Base-by-base conservation (phyloP, 208 protist genomes). In the Acanthamoeba castellanii region DNA sequence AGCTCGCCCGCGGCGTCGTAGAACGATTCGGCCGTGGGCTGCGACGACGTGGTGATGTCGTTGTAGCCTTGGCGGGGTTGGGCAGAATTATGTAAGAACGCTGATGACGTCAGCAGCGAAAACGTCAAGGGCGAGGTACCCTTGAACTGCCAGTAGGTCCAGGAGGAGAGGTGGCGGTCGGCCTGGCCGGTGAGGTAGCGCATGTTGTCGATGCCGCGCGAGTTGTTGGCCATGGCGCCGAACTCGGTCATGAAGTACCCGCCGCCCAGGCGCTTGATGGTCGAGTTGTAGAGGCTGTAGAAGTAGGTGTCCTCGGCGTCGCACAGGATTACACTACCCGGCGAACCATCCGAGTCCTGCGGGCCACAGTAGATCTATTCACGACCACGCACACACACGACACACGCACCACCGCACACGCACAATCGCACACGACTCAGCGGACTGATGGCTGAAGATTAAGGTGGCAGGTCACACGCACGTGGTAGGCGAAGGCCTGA, bases 131-230 rank as follows among this genome's bases (percentile, higher is more conserved):
- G 37, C 50, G 50, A 16, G 34, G 22, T 32, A 14, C 52, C 66
- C 72, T 97, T 97, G 55, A 96, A 96, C 90, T 96, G 95, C 96
- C 96, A 97, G 66, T 97, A 97, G 18, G 72, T 68, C 94, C 94
- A 97, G 25, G 59, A 93, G 57, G 96, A 81, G 7, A 97, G 57
- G 42, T 97, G 52, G 32, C 30, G n/a, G 34, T 97, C 96, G 8
- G 96, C 96, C 4, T 88, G 13, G 22, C 66, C 57, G 18, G 87
- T 95, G 61, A 97, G 32, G 25, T 92, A 97, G 25, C 95, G 27
- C 22, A 97, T 92, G 34, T 84, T 93, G 34, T 96, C 95, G 37
- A 97, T 95, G 22, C 92, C 89, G 45, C 70, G 57, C 2, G 85
- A 78, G 50, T 70, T 50, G 61, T 97, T 95, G 6, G 42, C 37